A percentile compares a stretch with the other conserved stretches of the same genome.
phyloP scores from a whole-genome alignment of 2,329 filamentous ascomycete species.

The Xylaria sp. region DNA sequence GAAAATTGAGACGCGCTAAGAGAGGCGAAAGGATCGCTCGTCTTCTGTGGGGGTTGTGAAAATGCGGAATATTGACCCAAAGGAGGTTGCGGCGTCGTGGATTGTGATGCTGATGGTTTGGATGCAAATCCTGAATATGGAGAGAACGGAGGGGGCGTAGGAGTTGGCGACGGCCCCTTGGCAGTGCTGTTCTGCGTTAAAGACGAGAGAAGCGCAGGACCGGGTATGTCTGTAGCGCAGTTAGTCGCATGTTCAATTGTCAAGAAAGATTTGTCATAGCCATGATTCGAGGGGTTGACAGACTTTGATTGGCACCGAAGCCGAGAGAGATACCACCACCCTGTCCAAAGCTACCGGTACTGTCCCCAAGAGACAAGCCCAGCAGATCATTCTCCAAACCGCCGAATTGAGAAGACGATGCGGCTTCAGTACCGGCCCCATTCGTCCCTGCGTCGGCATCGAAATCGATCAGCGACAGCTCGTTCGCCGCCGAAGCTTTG shows the following conservation, averaged over 20 bases:
- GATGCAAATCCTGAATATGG: slow-evolving; percentile 67
- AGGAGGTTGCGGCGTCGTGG: slow-evolving; percentile 64
- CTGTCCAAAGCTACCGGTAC: slow-evolving; percentile 71
- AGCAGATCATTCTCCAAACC: slow-evolving; percentile 90
- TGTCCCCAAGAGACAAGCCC: slow-evolving; percentile 83
- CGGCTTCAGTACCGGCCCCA: slow-evolving; percentile 54
- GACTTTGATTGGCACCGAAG: slow-evolving; percentile 75
- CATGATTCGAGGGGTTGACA: slow-evolving; percentile 48
- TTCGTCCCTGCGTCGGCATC: slow-evolving; percentile 70
- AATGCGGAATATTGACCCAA: slow-evolving; percentile 60
- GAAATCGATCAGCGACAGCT: slow-evolving; percentile 94
- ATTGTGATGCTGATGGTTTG: slow-evolving; percentile 60
- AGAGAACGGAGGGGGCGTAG: slow-evolving; percentile 62
- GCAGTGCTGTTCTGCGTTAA: slow-evolving; percentile 70
- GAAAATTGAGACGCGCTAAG: slow-evolving; percentile 56
- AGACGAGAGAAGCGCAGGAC: slow-evolving; percentile 72
- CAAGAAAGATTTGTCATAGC: not conserved
- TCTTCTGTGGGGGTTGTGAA: slow-evolving; percentile 56
- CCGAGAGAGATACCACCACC: slow-evolving; percentile 87
- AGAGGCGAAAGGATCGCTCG: slow-evolving; percentile 65
- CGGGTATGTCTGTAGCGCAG: slow-evolving; percentile 66
- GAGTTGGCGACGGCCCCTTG: slow-evolving; percentile 54
- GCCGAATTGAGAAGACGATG: slow-evolving; percentile 63
- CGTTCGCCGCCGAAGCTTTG: slow-evolving; percentile 68
- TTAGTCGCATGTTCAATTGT: slow-evolving; percentile 42